phyloP scores from a whole-genome alignment of 2,329 filamentous ascomycete genomes.

The Chaetomiaceae sp. region DNA sequence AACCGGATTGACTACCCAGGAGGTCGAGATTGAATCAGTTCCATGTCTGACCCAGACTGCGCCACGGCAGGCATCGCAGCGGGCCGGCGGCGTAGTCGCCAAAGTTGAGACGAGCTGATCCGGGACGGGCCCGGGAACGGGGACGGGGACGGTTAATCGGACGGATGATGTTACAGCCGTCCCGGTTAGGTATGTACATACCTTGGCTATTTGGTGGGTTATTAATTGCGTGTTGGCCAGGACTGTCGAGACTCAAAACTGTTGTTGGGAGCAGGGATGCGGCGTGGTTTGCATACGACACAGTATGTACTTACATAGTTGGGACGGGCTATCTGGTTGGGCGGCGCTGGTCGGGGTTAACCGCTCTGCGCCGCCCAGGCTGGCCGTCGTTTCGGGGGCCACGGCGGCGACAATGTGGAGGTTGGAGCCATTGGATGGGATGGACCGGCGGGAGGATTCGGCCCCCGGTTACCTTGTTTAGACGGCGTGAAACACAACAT shows the following conservation, averaged over 20 bases:
- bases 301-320: neutral
- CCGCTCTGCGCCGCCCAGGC: neutral
- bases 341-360: no score
- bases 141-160: neutral
- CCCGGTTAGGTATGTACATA: no score
- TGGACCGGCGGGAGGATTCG: neutral
- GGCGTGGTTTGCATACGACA: neutral
- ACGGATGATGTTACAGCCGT: neutral
- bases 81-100: neutral
- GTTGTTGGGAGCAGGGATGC: neutral
- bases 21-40: no score
- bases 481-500: neutral
- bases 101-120: neutral
- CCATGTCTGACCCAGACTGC: no score
- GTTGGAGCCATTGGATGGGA: no score
- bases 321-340: no score
- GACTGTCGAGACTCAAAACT: neutral
- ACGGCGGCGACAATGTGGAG: no score
- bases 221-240: neutral
- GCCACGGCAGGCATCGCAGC: no score
- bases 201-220: no score
- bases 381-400: neutral
- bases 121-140: no score
- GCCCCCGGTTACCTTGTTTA: neutral
- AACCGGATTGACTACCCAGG: no score